Conservation (phyloP, 2,329 filamentous ascomycete genomes). For the Corinectria fuckeliana region DNA sequence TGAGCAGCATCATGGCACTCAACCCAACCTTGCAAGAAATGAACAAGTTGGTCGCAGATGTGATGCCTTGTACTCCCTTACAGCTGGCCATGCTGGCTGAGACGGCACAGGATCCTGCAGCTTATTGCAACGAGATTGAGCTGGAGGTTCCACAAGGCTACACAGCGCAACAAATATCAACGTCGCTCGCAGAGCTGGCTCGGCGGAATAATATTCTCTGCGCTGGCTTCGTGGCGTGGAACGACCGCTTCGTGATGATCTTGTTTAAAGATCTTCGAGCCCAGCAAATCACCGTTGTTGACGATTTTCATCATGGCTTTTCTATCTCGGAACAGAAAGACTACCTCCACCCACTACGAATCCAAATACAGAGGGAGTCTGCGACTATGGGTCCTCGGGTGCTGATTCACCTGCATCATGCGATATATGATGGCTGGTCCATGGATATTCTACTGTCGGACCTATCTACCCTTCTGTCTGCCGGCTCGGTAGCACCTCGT, state of each 20-base stretch:
- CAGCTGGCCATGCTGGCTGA: slow-evolving; percentile 84
- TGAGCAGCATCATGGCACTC: slow-evolving; percentile 25
- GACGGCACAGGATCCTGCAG: slow-evolving; percentile 61
- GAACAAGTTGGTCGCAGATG: slow-evolving; percentile 43
- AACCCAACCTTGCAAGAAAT: slow-evolving; percentile 25
- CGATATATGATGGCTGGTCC: slow-evolving; percentile 94
- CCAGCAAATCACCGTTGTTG: slow-evolving; percentile 50
- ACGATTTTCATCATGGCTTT: slow-evolving; percentile 48
- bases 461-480: slow-evolving; percentile 58
- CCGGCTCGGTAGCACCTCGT: slow-evolving; percentile 43
- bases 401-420: slow-evolving; percentile 75
- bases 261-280: slow-evolving; percentile 62
- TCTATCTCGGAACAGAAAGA: slow-evolving; percentile 45
- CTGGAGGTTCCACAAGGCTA: slow-evolving; percentile 58
- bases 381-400: slow-evolving; percentile 35
- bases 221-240: slow-evolving; percentile 71
- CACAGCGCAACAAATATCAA: slow-evolving; percentile 47
- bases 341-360: slow-evolving; percentile 63
- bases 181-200: slow-evolving; percentile 58
- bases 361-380: slow-evolving; percentile 57
- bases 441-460: slow-evolving; percentile 77
- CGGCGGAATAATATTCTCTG: slow-evolving; percentile 71
- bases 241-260: slow-evolving; percentile 51
- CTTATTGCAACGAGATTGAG: slow-evolving; percentile 82
- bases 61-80: slow-evolving; percentile 72